These are phyloP conservation scores for Babjeviella inositovora DNA, from an alignment of 805 yeast genomes.

Conservation along the genomic window DNA sequence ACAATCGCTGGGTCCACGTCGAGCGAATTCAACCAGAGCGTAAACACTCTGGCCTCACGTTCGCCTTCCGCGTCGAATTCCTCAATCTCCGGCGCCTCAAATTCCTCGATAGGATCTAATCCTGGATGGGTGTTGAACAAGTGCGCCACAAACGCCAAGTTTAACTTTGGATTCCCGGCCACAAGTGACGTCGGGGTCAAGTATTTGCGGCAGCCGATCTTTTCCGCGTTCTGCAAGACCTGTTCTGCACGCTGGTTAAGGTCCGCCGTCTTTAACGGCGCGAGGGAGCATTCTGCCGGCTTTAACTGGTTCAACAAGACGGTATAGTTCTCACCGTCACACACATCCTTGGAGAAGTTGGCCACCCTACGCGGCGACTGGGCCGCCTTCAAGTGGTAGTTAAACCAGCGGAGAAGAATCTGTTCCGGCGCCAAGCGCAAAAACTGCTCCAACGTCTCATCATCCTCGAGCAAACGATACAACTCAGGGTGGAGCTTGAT, in stretches of 20 bases:
- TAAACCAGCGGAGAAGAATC: conserved; percentile 92
- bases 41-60: conserved; percentile 97
- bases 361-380: conserved; percentile 74
- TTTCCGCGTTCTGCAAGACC: conserved; percentile 76
- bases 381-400: conserved; percentile 88
- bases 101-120: conserved; percentile 85
- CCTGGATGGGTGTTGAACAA: conserved; percentile 95
- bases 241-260: conserved; percentile 74
- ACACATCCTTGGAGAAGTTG: conserved; percentile 77
- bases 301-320: conserved; percentile 77
- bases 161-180: conserved; percentile 92
- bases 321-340: conserved; percentile 93
- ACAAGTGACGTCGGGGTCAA: conserved; percentile 87
- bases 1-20: conserved; percentile 95
- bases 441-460: conserved; percentile 94
- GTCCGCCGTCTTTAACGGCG: conserved; percentile 70
- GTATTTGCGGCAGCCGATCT: conserved; percentile 83
- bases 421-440: conserved; percentile 96
- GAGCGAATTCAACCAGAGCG: conserved; percentile 91
- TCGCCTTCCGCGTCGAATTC: conserved; percentile 99
- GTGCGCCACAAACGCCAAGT: conserved; percentile 94
- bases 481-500: conserved; percentile 93
- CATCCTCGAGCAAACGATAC: conserved; percentile 87
- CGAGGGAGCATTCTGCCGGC: conserved; percentile 66
- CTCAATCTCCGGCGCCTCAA: conserved; percentile 85